Conservation (phyloP, 768 basidiomycete genomes). For the Tricholoma matsutake region DNA sequence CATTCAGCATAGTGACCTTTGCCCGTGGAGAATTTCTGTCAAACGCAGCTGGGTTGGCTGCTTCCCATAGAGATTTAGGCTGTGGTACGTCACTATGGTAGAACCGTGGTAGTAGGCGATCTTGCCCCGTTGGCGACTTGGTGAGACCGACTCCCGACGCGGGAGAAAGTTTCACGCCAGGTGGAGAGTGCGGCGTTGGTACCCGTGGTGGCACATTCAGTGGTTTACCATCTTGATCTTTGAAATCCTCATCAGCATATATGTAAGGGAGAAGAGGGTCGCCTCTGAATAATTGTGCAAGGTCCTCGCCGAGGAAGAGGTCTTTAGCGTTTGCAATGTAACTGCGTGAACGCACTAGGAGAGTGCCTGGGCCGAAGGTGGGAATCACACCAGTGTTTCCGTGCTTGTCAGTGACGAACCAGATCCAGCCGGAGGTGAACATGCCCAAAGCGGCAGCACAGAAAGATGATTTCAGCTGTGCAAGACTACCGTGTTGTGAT, state of each 20-base stretch:
- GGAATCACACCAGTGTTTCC: slow-evolving; percentile 70
- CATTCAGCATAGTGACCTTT: slow-evolving; percentile 24
- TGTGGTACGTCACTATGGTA: slow-evolving; percentile 15
- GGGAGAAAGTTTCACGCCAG: slow-evolving; percentile 34
- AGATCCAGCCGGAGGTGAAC: slow-evolving; percentile 78
- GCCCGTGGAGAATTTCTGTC: slow-evolving; percentile 8
- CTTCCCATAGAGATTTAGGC: background rate
- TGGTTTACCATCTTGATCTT: slow-evolving; percentile 5
- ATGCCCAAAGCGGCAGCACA: slow-evolving; percentile 76
- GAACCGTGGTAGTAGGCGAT: slow-evolving; percentile 27
- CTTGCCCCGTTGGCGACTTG: slow-evolving; percentile 26
- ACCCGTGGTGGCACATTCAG: slow-evolving; percentile 18
- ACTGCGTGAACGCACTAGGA: slow-evolving; percentile 66
- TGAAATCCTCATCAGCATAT: background rate
- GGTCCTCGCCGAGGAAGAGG: slow-evolving; percentile 12
- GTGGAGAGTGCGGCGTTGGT: slow-evolving; percentile 16
- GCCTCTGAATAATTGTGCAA: slow-evolving; percentile 4
- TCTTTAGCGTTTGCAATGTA: slow-evolving; percentile 29
- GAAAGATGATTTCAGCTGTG: slow-evolving; percentile 70
- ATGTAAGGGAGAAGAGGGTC: slow-evolving; percentile 3
- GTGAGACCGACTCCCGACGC: slow-evolving; percentile 38
- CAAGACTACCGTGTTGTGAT: slow-evolving; percentile 57
- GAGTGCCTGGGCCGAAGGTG: slow-evolving; percentile 86
- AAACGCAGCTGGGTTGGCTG: background rate
- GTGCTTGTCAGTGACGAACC: slow-evolving; percentile 74